These are phyloP conservation scores for Triticum monococcum DNA, from an alignment of 176 grass and related monocot genomes.

Conservation along the genomic window DNA sequence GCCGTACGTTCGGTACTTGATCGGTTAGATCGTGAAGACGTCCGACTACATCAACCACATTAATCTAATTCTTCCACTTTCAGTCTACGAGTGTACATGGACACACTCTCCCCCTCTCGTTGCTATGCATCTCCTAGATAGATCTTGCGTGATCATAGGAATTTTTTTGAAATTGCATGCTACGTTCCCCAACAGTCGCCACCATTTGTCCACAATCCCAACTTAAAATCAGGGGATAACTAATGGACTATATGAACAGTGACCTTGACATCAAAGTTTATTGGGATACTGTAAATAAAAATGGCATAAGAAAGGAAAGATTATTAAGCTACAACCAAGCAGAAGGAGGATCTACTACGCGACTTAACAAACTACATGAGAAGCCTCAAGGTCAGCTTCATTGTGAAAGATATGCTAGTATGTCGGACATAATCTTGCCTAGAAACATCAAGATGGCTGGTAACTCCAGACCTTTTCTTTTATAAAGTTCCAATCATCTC, in stretches of 20 bases:
- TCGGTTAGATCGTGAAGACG: too few species aligned
- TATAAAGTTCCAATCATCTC: too few species aligned
- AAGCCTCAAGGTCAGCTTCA: slow-evolving; percentile 63
- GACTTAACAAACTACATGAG: slow-evolving; percentile 85
- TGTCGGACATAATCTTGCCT: slow-evolving; percentile 15
- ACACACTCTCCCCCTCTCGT: too few species aligned
- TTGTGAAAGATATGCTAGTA: neutral
- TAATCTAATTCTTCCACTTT: too few species aligned
- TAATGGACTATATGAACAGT: slow-evolving; percentile 86
- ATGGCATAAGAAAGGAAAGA: slow-evolving; percentile 86
- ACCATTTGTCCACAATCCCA: too few species aligned
- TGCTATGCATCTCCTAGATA: too few species aligned
- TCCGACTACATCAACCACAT: too few species aligned
- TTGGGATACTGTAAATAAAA: slow-evolving; percentile 80
- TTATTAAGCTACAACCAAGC: slow-evolving; percentile 78
- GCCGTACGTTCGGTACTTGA: too few species aligned
- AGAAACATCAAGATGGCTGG: neutral
- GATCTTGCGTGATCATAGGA: too few species aligned
- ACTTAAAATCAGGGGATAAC: neutral
- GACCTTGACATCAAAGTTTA: slow-evolving; percentile 80
- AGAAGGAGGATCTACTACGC: slow-evolving; percentile 80
- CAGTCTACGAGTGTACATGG: too few species aligned
- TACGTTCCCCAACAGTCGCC: too few species aligned
- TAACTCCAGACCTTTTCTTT: neutral
- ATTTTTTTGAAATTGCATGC: too few species aligned